Evolutionary conservation across 257 asterid genomes (phyloP).

Genomic region (Nyctanthes arbortristis): DNA sequence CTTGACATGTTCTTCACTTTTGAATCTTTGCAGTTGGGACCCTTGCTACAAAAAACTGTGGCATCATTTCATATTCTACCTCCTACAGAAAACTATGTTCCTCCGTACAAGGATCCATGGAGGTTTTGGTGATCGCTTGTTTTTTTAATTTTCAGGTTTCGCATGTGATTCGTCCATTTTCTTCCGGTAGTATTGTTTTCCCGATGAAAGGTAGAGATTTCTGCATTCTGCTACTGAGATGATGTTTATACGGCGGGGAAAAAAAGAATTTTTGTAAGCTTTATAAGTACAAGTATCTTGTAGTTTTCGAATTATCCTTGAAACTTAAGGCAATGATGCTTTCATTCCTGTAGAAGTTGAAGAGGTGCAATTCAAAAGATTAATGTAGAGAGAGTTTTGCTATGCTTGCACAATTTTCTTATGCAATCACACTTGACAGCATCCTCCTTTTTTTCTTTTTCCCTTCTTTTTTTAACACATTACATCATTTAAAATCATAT

Average conservation of each 20-base stretch:
- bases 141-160: not conserved
- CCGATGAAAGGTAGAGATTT: constrained; percentile 18
- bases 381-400: too few species aligned
- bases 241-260: not conserved
- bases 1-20: not conserved
- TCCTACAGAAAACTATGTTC: constrained; percentile 88
- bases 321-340: not conserved
- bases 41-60: constrained; percentile 61
- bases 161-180: too few species aligned
- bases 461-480: too few species aligned
- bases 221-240: not conserved
- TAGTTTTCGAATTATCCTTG: not conserved
- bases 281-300: not conserved
- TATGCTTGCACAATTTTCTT: too few species aligned
- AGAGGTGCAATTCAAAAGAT: not conserved
- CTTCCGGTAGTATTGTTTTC: constrained; percentile 6
- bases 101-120: constrained; percentile 96
- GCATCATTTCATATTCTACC: constrained; percentile 82
- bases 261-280: not conserved
- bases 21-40: constrained; percentile 79
- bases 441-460: too few species aligned
- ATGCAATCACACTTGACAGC: too few species aligned
- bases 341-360: not conserved
- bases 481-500: too few species aligned
- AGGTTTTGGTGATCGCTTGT: constrained; percentile 76